Evolutionary conservation across 163 green algal genomes (phyloP).

Genomic region (Scenedesmus sp.): DNA sequence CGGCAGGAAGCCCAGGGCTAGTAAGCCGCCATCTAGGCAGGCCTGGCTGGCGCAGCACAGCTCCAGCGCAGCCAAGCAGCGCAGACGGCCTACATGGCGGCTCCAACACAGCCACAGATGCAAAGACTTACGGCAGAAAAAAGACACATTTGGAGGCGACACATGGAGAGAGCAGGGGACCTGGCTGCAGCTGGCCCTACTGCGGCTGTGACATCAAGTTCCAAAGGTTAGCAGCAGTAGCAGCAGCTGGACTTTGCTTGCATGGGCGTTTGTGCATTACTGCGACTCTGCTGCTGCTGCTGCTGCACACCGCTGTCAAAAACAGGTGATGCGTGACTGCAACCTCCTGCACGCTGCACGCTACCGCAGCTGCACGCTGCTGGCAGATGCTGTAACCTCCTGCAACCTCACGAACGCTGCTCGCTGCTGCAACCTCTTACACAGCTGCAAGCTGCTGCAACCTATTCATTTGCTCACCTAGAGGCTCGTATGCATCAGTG

Average conservation of each 20-base stretch:
- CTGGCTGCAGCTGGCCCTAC: too few species aligned
- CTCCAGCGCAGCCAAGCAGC: slow-evolving; percentile 17
- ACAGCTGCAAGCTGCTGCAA: background rate
- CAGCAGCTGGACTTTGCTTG: too few species aligned
- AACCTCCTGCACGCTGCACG: background rate
- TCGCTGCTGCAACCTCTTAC: background rate
- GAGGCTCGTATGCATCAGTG: slow-evolving; percentile 47
- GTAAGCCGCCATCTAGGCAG: slow-evolving; percentile 32
- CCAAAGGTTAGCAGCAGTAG: too few species aligned
- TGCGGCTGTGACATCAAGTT: too few species aligned
- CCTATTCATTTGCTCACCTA: slow-evolving; percentile 8
- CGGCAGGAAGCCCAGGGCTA: slow-evolving; percentile 45
- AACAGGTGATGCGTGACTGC: background rate
- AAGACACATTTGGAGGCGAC: background rate
- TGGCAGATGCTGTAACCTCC: background rate
- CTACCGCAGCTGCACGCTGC: background rate
- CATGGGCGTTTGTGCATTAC: too few species aligned
- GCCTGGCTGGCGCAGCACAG: slow-evolving; percentile 10
- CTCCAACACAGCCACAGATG: background rate
- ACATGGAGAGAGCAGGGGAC: background rate
- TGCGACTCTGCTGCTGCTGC: background rate
- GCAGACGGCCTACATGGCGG: slow-evolving; percentile 9
- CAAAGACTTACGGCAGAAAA: background rate
- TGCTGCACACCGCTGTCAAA: background rate
- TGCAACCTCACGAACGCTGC: background rate